Conservation (phyloP, 2,329 filamentous ascomycete species). For the Chrysosporium queenslandicum region DNA sequence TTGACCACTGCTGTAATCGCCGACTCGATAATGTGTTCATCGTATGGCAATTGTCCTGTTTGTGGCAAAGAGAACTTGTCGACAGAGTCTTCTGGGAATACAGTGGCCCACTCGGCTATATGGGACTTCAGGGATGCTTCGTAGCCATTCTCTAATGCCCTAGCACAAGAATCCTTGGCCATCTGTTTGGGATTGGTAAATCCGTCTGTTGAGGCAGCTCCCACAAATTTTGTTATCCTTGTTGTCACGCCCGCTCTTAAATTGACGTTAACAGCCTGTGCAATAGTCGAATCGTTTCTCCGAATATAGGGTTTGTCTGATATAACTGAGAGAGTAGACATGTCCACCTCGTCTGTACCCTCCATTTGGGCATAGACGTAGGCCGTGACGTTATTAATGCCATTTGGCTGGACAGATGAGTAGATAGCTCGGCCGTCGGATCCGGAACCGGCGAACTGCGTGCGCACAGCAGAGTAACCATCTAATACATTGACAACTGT, state of each 20-base stretch:
- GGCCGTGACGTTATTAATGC: slow-evolving; percentile 53
- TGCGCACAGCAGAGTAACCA: slow-evolving; percentile 57
- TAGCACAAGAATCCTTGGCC: slow-evolving; percentile 47
- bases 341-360: slow-evolving; percentile 32
- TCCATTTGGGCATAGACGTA: slow-evolving; percentile 44
- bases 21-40: slow-evolving; percentile 47
- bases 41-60: slow-evolving; percentile 48
- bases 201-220: slow-evolving; percentile 58
- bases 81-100: slow-evolving; percentile 53
- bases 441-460: slow-evolving; percentile 49
- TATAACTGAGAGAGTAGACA: slow-evolving; percentile 37
- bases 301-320: slow-evolving; percentile 42
- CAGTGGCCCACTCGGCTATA: slow-evolving; percentile 50
- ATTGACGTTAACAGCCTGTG: slow-evolving; percentile 47
- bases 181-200: slow-evolving; percentile 48
- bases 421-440: slow-evolving; percentile 50
- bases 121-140: slow-evolving; percentile 47
- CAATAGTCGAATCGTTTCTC: slow-evolving; percentile 53
- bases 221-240: slow-evolving; percentile 56
- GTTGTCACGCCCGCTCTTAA: slow-evolving; percentile 46
- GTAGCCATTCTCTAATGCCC: slow-evolving; percentile 46
- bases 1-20: slow-evolving; percentile 41
- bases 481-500: slow-evolving; percentile 58
- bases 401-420: slow-evolving; percentile 53
- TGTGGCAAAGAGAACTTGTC: slow-evolving; percentile 52